phyloP scores from a whole-genome alignment of 2,329 filamentous ascomycete genomes.

The Drechslerella dactyloides region DNA sequence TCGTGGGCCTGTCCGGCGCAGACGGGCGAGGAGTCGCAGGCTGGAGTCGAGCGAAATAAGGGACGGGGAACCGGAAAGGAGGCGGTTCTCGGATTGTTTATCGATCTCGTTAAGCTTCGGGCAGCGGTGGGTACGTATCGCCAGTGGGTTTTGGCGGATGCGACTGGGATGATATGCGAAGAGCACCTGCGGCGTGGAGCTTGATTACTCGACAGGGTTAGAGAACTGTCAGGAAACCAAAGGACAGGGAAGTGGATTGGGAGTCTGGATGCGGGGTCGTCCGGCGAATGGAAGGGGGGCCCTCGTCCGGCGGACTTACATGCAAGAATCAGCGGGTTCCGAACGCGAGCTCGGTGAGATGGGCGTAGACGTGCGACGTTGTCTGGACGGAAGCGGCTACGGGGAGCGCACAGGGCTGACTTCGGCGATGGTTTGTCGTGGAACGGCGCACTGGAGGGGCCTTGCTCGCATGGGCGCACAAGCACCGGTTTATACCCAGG shows the following conservation, averaged over 20 bases:
- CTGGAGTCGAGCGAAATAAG: conserved; percentile 14
- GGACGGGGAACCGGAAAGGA: conserved; percentile 12
- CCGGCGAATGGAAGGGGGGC: conserved; percentile 20
- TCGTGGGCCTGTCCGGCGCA: neutral
- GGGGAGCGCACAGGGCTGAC: conserved; percentile 28
- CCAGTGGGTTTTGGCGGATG: conserved; percentile 19
- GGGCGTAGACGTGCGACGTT: neutral
- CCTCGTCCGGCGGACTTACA: conserved; percentile 6
- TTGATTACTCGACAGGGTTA: conserved; percentile 47
- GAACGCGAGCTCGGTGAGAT: neutral
- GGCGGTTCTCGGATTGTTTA: conserved; percentile 10
- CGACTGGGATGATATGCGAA: conserved; percentile 20
- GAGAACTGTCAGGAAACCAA: conserved; percentile 31
- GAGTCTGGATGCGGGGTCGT: neutral
- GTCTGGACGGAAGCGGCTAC: neutral
- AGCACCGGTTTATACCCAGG: no score
- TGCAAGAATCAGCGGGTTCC: neutral
- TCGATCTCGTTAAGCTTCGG: neutral
- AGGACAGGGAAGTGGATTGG: neutral
- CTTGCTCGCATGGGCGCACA: neutral
- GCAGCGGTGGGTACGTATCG: conserved; percentile 26
- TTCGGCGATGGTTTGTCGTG: conserved; percentile 32
- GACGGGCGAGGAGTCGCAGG: neutral
- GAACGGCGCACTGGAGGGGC: conserved; percentile 16
- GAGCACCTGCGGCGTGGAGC: conserved; percentile 37